Evolutionary conservation across 495 filamentous ascomycete species (phyloP).

Genomic region (Tuber borchii): DNA sequence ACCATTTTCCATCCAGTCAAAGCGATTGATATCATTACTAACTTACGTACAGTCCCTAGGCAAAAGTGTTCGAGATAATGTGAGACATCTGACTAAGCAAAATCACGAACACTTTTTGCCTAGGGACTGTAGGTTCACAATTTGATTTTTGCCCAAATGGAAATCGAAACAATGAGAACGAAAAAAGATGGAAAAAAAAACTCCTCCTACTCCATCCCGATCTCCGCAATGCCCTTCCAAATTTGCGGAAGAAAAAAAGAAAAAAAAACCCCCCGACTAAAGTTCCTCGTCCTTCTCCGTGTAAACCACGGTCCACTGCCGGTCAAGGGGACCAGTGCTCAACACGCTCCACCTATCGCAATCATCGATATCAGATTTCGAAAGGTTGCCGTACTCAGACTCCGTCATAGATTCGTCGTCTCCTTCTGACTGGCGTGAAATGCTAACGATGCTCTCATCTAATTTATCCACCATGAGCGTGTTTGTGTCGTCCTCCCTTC

Average conservation of each 20-base stretch:
- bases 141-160: background rate
- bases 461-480: slow-evolving; percentile 23
- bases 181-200: background rate
- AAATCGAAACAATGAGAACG: background rate
- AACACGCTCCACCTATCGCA: slow-evolving; percentile 41
- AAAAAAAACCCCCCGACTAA: background rate
- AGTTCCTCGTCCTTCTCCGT: slow-evolving; percentile 35
- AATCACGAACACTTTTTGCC: too few species aligned
- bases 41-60: too few species aligned
- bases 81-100: too few species aligned
- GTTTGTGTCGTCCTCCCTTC: slow-evolving; percentile 18
- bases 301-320: slow-evolving; percentile 40
- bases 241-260: background rate
- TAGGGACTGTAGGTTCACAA: background rate
- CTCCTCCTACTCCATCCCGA: slow-evolving; percentile 2
- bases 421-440: slow-evolving; percentile 28
- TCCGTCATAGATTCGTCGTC: slow-evolving; percentile 25
- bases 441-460: slow-evolving; percentile 30
- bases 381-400: slow-evolving; percentile 33
- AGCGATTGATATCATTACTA: background rate
- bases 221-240: background rate
- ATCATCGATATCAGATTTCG: slow-evolving; percentile 36
- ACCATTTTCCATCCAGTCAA: background rate
- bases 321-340: slow-evolving; percentile 39
- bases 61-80: too few species aligned